Percentiles rank a stretch among this genome's conserved stretches.
Evolutionary conservation across 192 early-diverging fungal species (phyloP).

Genomic region (Rhizophlyctis rosea): DNA sequence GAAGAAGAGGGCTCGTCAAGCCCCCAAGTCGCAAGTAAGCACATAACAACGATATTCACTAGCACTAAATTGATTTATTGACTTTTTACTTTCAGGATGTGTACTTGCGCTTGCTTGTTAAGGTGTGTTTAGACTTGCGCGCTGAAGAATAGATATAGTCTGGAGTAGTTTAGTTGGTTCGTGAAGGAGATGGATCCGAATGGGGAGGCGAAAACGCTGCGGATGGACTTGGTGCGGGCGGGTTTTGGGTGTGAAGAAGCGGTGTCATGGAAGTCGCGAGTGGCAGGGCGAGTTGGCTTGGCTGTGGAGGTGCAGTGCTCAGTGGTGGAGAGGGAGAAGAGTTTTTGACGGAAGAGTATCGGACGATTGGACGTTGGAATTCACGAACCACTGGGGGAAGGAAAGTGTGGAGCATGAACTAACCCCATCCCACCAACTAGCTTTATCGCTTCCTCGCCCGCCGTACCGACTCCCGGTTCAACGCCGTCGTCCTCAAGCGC

Average conservation of each 20-base stretch:
- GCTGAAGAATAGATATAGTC: too few relatives aligned
- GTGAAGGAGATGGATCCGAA: not conserved
- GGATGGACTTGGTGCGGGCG: not conserved
- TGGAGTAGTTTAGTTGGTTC: too few relatives aligned
- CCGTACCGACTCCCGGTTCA: slow-evolving; percentile 97
- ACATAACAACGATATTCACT: not conserved
- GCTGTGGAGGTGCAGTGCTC: too few relatives aligned
- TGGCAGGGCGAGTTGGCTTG: not conserved
- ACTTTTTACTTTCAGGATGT: slow-evolving; percentile 61
- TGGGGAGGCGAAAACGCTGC: not conserved
- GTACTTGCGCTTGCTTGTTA: slow-evolving; percentile 97
- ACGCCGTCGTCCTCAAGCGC: slow-evolving; percentile 98
- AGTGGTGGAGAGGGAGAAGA: not conserved
- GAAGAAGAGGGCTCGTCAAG: slow-evolving; percentile 86
- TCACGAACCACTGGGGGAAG: not conserved
- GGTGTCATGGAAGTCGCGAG: not conserved
- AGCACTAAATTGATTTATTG: not conserved
- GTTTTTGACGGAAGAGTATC: too few relatives aligned
- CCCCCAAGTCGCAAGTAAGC: slow-evolving; percentile 76
- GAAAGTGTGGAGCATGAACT: not conserved
- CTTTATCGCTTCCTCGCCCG: slow-evolving; percentile 99
- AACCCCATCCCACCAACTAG: slow-evolving; percentile 31
- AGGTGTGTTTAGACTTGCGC: slow-evolving; percentile 77
- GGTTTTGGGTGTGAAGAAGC: not conserved
- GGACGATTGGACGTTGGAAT: too few relatives aligned